Evolutionary conservation across 2,329 filamentous ascomycete genomes (phyloP).

Genomic region (Thelonectria rubi): DNA sequence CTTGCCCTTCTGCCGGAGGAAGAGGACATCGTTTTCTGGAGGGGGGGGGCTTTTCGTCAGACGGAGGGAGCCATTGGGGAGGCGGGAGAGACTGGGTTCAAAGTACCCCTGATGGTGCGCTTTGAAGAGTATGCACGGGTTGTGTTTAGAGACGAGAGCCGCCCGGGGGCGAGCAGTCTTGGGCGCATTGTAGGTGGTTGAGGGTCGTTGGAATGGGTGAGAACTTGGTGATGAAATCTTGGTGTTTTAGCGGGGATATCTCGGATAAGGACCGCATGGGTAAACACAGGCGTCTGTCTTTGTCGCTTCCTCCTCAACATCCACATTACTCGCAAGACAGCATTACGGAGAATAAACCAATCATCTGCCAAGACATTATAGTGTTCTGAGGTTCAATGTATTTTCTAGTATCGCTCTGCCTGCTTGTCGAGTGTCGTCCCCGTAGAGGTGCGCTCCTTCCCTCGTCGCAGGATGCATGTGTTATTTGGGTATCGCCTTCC

Average conservation of each 20-base stretch:
- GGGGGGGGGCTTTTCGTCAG: slow-evolving; percentile 18
- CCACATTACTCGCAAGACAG: too few species aligned
- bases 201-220: slow-evolving; percentile 2
- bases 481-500: slow-evolving; percentile 43
- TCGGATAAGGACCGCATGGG: slow-evolving; percentile 25
- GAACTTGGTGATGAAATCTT: slow-evolving; percentile 31
- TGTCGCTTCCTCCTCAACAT: too few species aligned
- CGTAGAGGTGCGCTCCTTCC: slow-evolving; percentile 11
- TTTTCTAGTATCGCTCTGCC: slow-evolving; percentile 17
- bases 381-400: slow-evolving; percentile 1
- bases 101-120: slow-evolving; percentile 42
- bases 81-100: neutral
- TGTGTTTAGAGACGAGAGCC: neutral
- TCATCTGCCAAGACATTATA: neutral
- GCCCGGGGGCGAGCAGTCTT: slow-evolving; percentile 12
- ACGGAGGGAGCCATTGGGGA: neutral
- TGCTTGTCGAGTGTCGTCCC: slow-evolving; percentile 12
- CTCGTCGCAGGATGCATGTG: slow-evolving; percentile 27
- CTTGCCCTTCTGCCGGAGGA: slow-evolving; percentile 51
- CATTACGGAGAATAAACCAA: too few species aligned
- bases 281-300: too few species aligned
- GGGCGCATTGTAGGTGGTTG: slow-evolving; percentile 30
- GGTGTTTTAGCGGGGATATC: slow-evolving; percentile 39
- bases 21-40: slow-evolving; percentile 52
- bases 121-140: slow-evolving; percentile 41